Evolutionary conservation across 139 green algal species (phyloP).

Genomic region (Tetraselmis chui): DNA sequence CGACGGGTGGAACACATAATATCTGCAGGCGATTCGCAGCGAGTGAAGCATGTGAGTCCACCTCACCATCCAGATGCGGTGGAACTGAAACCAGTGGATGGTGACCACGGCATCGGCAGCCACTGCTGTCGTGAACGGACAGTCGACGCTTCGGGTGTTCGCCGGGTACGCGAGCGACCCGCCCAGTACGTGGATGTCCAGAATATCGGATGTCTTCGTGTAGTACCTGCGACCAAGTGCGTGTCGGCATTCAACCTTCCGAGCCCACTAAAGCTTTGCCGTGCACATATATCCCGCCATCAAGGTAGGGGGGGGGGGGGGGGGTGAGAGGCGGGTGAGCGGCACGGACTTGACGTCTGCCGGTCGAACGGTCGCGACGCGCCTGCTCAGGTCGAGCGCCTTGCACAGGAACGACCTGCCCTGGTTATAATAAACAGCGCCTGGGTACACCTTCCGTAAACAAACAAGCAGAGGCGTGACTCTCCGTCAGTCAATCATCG

Average conservation of each 20-base stretch:
- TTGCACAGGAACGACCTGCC: constrained; percentile 82
- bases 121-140: constrained; percentile 17
- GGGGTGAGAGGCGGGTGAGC: too few relatives aligned
- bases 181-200: constrained; percentile 67
- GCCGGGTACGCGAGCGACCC: constrained; percentile 30
- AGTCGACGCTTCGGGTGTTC: background rate
- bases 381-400: constrained; percentile 60
- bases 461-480: too few relatives aligned
- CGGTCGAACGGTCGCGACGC: constrained; percentile 60
- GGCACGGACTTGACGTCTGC: constrained; percentile 52
- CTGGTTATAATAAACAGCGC: constrained; percentile 85
- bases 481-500: too few relatives aligned
- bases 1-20: too few relatives aligned
- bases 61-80: constrained; percentile 60
- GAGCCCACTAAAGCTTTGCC: too few relatives aligned
- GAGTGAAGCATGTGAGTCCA: too few relatives aligned
- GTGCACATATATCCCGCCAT: too few relatives aligned
- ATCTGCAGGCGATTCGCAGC: too few relatives aligned
- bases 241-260: too few relatives aligned
- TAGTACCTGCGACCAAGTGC: constrained; percentile 82
- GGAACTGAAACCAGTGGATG: constrained; percentile 68
- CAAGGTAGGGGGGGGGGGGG: too few relatives aligned
- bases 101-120: constrained; percentile 54
- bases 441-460: constrained; percentile 92
- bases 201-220: constrained; percentile 46